Base-by-base conservation (phyloP, 345 rosid genomes). In the Boechera stricta region DNA sequence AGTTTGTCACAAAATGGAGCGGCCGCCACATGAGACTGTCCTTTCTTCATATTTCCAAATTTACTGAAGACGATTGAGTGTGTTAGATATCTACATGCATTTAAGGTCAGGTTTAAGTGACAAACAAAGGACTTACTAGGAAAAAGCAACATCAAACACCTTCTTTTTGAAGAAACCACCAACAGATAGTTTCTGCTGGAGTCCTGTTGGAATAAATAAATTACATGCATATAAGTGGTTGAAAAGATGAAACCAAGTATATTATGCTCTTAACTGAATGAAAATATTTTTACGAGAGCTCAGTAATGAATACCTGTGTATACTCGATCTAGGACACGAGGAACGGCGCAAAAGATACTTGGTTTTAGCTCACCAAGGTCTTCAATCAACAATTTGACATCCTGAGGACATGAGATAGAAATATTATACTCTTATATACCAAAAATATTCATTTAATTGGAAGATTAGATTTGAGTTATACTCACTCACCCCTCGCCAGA, bases 311-410 rank as follows among this genome's bases (percentile, higher is more conserved):
- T 35, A 59, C 99, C 97, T 28, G 91, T 73, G 83, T 91, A 81
- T 63, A 95, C 77, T 80, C 96, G 85, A 13, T 95, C 98, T 61
- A 95, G 69, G 28, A 95, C 99, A 66, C 98, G 98, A 51, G 99
- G 99, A 76, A 95, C 98, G 5, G 98, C 99, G 70, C 98, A 92
- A 82, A 95, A 91, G 55, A 91, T 75, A 80, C 85, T 85, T 67
- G 99, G 96, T 82, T 91, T 92, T 75, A 95, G 91, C 90, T 89
- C 99, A 69, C 89, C 92, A 62, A 95, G 79, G 73, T 95, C 99
- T 78, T 95, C 99, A 49, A 87, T 77, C 87, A 95, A 87, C 72
- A 92, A 78, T 77, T 89, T 91, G 69, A 92, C 98, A 69, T 95
- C 99, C 99, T 95, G 72, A 33, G 35, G 51, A 56, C 16, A 69